phyloP scores from a whole-genome alignment of 2,329 filamentous ascomycete species.

The Microsporum canis region DNA sequence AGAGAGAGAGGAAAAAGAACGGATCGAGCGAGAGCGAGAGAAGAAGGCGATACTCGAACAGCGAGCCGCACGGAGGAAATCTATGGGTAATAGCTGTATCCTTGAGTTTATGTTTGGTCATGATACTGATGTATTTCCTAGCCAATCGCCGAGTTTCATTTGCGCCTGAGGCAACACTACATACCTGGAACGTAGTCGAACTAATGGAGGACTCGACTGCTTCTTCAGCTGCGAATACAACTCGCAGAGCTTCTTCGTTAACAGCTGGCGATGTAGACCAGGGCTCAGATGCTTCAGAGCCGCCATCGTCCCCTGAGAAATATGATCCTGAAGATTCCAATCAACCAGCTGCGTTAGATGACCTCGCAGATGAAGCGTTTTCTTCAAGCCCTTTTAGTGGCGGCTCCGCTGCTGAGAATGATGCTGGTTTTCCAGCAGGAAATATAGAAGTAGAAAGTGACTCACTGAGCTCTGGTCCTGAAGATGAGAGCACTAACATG shows the following conservation, averaged over 20 bases:
- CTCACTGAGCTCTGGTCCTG: constrained; percentile 40
- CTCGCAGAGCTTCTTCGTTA: constrained; percentile 57
- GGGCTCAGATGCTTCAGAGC: neutral
- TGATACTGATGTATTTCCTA: constrained; percentile 18
- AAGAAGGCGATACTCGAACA: constrained; percentile 54
- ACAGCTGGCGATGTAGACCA: constrained; percentile 12
- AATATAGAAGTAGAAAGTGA: constrained; percentile 35
- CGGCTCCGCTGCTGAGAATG: constrained; percentile 39
- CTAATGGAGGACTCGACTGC: constrained; percentile 78
- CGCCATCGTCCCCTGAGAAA: constrained; percentile 11
- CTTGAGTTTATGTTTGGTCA: neutral
- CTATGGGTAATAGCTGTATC: constrained; percentile 46
- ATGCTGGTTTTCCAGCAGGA: constrained; percentile 31
- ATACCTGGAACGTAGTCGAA: constrained; percentile 93
- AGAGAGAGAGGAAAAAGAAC: constrained; percentile 57
- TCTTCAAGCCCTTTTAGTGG: constrained; percentile 71
- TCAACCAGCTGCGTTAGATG: constrained; percentile 58
- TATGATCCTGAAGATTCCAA: constrained; percentile 31
- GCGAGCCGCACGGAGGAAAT: constrained; percentile 82
- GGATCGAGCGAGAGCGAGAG: constrained; percentile 38
- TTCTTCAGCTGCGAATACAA: constrained; percentile 60
- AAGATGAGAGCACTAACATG: constrained; percentile 66
- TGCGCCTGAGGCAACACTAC: constrained; percentile 89
- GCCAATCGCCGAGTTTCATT: constrained; percentile 90
- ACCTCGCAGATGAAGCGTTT: constrained; percentile 53